A percentile compares a stretch with the other conserved stretches of the same genome.
These are phyloP conservation scores for Aspergillus sp. DNA, from an alignment of 2,329 filamentous ascomycete genomes.

Conservation along the genomic window DNA sequence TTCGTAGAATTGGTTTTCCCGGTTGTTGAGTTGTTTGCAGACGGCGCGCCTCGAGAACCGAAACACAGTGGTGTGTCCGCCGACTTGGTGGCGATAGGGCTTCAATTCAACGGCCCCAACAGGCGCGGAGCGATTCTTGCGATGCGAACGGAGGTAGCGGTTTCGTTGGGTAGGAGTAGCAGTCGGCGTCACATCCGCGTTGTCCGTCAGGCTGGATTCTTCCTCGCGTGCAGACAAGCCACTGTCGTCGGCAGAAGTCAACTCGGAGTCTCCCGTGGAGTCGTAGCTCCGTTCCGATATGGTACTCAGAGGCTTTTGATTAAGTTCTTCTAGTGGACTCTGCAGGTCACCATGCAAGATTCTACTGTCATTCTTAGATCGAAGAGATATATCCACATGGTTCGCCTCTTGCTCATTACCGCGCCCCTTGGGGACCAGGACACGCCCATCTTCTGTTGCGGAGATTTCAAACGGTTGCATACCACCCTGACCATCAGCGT, in stretches of 20 bases:
- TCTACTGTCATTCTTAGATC: slow-evolving; percentile 51
- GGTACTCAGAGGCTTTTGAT: slow-evolving; percentile 26
- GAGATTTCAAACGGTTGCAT: slow-evolving; percentile 17
- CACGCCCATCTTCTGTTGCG: slow-evolving; percentile 17
- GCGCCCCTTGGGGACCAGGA: slow-evolving; percentile 20
- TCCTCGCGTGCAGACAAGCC: slow-evolving; percentile 37
- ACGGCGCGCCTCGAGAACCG: slow-evolving; percentile 90
- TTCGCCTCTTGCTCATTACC: slow-evolving; percentile 25
- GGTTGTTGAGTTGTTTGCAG: slow-evolving; percentile 95
- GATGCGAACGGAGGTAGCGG: slow-evolving; percentile 18
- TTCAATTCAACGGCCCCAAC: slow-evolving; percentile 90
- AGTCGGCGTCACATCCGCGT: slow-evolving; percentile 42
- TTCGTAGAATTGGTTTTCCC: slow-evolving; percentile 98
- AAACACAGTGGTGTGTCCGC: slow-evolving; percentile 92
- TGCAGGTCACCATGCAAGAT: slow-evolving; percentile 51
- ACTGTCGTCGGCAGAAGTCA: slow-evolving; percentile 35
- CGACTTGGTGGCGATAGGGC: slow-evolving; percentile 94
- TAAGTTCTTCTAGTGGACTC: slow-evolving; percentile 30
- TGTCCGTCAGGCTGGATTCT: slow-evolving; percentile 47
- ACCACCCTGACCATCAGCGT: slow-evolving; percentile 11
- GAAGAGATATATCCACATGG: slow-evolving; percentile 55
- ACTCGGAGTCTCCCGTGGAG: slow-evolving; percentile 38
- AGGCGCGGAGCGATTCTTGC: slow-evolving; percentile 38
- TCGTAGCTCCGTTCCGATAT: slow-evolving; percentile 30
- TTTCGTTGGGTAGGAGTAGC: slow-evolving; percentile 32